These are phyloP conservation scores for Symbiodinium natans DNA, from an alignment of 73 alveolate species.

Conservation along the genomic window DNA sequence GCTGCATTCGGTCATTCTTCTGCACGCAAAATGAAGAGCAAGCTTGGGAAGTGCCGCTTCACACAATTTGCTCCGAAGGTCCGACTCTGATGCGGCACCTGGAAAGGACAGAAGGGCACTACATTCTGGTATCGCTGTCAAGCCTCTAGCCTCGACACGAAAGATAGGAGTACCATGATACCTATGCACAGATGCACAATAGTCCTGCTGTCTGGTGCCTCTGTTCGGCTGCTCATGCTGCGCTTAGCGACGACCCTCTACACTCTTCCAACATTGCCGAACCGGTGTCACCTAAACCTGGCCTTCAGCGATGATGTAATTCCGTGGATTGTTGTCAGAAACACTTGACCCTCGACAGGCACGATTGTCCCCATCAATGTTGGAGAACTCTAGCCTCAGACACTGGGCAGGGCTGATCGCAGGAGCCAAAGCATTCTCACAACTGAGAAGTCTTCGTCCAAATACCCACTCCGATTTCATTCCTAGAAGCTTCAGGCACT, in stretches of 20 bases:
- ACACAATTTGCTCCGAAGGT: neutral
- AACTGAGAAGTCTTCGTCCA: neutral
- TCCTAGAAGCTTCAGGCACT: slow-evolving; percentile 49
- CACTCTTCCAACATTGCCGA: too few species aligned
- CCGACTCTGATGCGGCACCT: neutral
- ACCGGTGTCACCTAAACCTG: too few species aligned
- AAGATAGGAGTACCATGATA: too few species aligned
- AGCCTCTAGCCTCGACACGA: too few species aligned
- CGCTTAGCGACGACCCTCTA: too few species aligned
- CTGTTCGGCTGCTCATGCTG: too few species aligned
- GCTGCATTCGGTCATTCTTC: neutral
- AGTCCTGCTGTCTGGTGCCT: too few species aligned
- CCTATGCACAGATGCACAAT: too few species aligned
- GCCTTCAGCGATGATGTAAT: slow-evolving; percentile 44
- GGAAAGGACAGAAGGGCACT: neutral
- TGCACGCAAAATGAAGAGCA: neutral
- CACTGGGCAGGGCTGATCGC: neutral
- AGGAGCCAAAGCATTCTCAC: neutral
- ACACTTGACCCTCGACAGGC: slow-evolving; percentile 73
- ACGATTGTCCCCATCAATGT: slow-evolving; percentile 27
- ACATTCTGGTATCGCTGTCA: too few species aligned
- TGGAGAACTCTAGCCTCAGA: slow-evolving; percentile 50
- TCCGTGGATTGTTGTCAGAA: slow-evolving; percentile 64
- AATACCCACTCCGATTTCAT: neutral
- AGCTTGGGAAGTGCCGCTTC: neutral